These are phyloP conservation scores for Fusarium nurragi DNA, from an alignment of 2,329 filamentous ascomycete genomes.

Conservation along the genomic window DNA sequence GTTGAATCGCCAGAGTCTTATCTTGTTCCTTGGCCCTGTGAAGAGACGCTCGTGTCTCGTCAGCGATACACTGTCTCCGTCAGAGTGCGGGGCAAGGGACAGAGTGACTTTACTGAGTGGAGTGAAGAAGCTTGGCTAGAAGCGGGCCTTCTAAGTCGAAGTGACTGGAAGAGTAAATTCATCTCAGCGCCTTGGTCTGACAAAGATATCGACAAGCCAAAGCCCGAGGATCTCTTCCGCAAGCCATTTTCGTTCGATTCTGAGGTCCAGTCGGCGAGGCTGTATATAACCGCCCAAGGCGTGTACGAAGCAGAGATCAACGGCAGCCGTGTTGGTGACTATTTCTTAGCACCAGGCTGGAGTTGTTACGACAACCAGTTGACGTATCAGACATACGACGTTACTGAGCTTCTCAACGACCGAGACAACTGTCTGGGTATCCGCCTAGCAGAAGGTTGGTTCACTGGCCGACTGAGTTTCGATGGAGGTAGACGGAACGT, in stretches of 20 bases:
- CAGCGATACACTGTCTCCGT: conserved; percentile 10
- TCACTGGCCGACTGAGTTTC: conserved; percentile 50
- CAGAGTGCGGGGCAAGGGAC: conserved; percentile 16
- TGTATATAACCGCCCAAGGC: conserved; percentile 59
- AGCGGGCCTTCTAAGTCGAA: conserved; percentile 17
- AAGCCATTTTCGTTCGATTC: conserved; percentile 1
- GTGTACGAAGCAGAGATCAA: conserved; percentile 59
- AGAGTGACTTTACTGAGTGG: conserved; percentile 8
- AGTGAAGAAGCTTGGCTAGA: conserved; percentile 27
- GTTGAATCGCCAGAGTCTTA: conserved; percentile 2
- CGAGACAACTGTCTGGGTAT: conserved; percentile 32
- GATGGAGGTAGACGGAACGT: conserved; percentile 43
- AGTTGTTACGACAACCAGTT: conserved; percentile 59
- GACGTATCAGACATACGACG: conserved; percentile 63
- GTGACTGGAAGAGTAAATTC: conserved; percentile 21
- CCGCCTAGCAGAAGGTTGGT: conserved; percentile 60
- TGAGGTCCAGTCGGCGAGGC: conserved; percentile 7
- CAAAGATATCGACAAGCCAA: conserved; percentile 16
- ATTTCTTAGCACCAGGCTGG: conserved; percentile 62
- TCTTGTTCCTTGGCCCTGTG: conserved; percentile 22
- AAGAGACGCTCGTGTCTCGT: conserved; percentile 17
- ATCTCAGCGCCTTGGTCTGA: conserved; percentile 37
- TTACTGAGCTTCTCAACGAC: conserved; percentile 51
- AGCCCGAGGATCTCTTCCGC: conserved; percentile 33
- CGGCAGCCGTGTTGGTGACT: conserved; percentile 51